phyloP scores from a whole-genome alignment of 2,329 filamentous ascomycete genomes.

The Hortaea sp. region DNA sequence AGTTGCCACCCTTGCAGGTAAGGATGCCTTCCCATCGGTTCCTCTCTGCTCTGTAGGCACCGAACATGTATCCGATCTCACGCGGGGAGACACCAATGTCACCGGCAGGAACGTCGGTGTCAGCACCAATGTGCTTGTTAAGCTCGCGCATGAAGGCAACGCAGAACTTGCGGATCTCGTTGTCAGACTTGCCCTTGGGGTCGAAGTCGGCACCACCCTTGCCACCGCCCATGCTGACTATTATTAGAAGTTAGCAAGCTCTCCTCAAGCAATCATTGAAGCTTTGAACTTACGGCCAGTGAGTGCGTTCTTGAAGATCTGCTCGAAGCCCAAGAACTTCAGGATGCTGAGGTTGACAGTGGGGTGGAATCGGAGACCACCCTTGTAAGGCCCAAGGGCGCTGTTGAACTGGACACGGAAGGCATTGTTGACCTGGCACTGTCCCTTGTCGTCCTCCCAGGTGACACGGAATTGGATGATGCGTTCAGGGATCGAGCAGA shows the following conservation, averaged over 20 bases:
- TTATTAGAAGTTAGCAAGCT: neutral
- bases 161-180: slow-evolving; percentile 96
- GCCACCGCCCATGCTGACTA: slow-evolving; percentile 88
- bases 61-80: slow-evolving; percentile 92
- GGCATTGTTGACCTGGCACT: slow-evolving; percentile 84
- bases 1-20: slow-evolving; percentile 86
- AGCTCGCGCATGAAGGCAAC: slow-evolving; percentile 93
- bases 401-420: slow-evolving; percentile 99
- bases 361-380: slow-evolving; percentile 89
- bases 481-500: slow-evolving; percentile 86
- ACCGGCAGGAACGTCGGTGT: slow-evolving; percentile 92
- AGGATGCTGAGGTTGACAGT: slow-evolving; percentile 68
- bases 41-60: slow-evolving; percentile 76
- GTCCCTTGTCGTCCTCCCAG: slow-evolving; percentile 83
- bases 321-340: slow-evolving; percentile 98
- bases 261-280: no score
- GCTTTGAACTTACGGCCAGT: slow-evolving; percentile 61
- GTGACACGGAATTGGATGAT: slow-evolving; percentile 94
- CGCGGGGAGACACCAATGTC: slow-evolving; percentile 90
- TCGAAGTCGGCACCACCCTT: slow-evolving; percentile 98
- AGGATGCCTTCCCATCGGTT: slow-evolving; percentile 94
- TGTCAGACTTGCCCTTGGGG: slow-evolving; percentile 96
- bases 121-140: slow-evolving; percentile 87
- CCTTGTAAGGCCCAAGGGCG: slow-evolving; percentile 95
- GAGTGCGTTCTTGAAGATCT: slow-evolving; percentile 99